A percentile compares a stretch with the other conserved stretches of the same genome.
Evolutionary conservation across 31 red algal species (phyloP).

Genomic region (Asparagopsis taxiformis): DNA sequence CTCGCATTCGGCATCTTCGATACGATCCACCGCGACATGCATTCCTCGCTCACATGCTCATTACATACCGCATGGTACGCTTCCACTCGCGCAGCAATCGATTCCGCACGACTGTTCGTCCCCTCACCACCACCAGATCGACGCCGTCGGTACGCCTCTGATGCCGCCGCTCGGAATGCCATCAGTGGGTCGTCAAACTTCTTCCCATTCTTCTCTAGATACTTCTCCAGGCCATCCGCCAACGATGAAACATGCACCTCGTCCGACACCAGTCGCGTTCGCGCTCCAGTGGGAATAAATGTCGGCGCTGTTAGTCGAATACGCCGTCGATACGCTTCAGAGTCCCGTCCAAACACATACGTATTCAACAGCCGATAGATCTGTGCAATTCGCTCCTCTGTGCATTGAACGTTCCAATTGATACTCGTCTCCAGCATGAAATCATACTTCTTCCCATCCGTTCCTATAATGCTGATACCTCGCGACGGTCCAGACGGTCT

Average conservation of each 20-base stretch:
- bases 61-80: slow-evolving; percentile 76
- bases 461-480: slow-evolving; percentile 76
- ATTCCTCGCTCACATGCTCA: slow-evolving; percentile 45
- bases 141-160: slow-evolving; percentile 31
- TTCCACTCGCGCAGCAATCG: slow-evolving; percentile 63
- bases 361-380: slow-evolving; percentile 74
- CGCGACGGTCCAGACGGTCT: slow-evolving; percentile 44
- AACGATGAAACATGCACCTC: slow-evolving; percentile 30
- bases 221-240: slow-evolving; percentile 69
- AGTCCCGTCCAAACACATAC: slow-evolving; percentile 64
- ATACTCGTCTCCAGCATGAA: slow-evolving; percentile 88
- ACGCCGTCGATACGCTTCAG: slow-evolving; percentile 57
- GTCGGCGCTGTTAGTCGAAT: slow-evolving; percentile 40
- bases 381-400: slow-evolving; percentile 77
- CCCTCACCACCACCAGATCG: slow-evolving; percentile 11
- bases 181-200: slow-evolving; percentile 79
- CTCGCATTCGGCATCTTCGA: slow-evolving; percentile 37
- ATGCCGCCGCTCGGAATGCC: slow-evolving; percentile 67
- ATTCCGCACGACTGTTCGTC: slow-evolving; percentile 44
- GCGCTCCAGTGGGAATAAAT: slow-evolving; percentile 69
- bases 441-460: slow-evolving; percentile 74
- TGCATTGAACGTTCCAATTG: slow-evolving; percentile 57
- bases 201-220: slow-evolving; percentile 46
- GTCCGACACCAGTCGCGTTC: slow-evolving; percentile 81
- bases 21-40: slow-evolving; percentile 51